phyloP scores from a whole-genome alignment of 192 early-diverging fungal species.

The Mortierella alpina region DNA sequence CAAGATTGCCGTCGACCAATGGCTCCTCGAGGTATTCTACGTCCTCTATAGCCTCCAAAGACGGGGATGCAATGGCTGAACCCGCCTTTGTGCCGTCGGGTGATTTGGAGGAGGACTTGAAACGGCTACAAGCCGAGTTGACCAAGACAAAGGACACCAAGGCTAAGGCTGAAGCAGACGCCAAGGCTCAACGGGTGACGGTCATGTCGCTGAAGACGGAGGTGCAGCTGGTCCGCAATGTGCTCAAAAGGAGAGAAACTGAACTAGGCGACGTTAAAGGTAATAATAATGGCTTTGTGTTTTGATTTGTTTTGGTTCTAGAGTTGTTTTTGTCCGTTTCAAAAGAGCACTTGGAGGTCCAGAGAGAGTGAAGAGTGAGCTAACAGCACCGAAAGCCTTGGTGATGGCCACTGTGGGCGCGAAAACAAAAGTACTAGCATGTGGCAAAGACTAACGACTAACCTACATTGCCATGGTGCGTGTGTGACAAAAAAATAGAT shows the following conservation, averaged over 20 bases:
- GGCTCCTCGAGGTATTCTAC: no score
- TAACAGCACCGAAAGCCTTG: no score
- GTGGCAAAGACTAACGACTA: not conserved
- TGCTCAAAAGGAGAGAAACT: constrained; percentile 46
- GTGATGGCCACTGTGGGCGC: no score
- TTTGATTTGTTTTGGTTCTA: no score
- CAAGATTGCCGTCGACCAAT: not conserved
- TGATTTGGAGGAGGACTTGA: constrained; percentile 42
- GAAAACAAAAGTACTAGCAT: no score
- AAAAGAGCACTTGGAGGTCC: no score
- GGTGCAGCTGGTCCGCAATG: constrained; percentile 45
- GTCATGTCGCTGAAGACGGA: constrained; percentile 52
- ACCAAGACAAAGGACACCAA: constrained; percentile 39
- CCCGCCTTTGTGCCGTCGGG: constrained; percentile 31
- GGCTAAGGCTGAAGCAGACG: constrained; percentile 44
- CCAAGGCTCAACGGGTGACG: constrained; percentile 37
- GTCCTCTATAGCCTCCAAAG: not conserved
- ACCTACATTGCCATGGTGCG: not conserved
- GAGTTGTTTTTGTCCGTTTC: no score
- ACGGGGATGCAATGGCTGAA: constrained; percentile 2
- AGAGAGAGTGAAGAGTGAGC: not conserved
- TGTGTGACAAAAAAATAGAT: constrained; percentile 18
- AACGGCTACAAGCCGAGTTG: constrained; percentile 30
- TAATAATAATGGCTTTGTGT: constrained; percentile 8
- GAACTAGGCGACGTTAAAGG: constrained; percentile 53